phyloP scores from a whole-genome alignment of 805 yeast species.

The Lachancea meyersii region DNA sequence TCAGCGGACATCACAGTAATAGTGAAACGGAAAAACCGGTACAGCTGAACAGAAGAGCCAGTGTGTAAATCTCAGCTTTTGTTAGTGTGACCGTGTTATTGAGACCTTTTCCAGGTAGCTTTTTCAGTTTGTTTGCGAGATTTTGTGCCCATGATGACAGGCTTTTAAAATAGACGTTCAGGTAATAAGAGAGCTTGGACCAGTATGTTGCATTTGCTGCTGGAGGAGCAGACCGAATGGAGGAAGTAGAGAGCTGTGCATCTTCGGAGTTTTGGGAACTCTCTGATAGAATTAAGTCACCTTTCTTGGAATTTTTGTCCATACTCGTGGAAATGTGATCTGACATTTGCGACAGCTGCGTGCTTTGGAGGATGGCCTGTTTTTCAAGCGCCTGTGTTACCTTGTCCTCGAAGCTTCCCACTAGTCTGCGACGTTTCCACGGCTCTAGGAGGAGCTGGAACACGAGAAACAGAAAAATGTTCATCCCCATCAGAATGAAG shows the following conservation, averaged over 20 bases:
- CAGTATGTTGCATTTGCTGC: not conserved
- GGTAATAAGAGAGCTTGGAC: not conserved
- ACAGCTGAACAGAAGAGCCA: constrained; percentile 2
- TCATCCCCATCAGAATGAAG: constrained; percentile 79
- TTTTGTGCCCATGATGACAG: constrained; percentile 2
- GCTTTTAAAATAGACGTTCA: not conserved
- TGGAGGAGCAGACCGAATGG: not conserved
- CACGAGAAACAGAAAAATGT: constrained; percentile 65
- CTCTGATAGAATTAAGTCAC: not conserved
- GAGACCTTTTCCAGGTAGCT: not conserved
- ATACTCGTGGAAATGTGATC: constrained; percentile 6
- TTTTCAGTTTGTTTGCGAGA: not conserved
- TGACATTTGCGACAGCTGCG: constrained; percentile 22
- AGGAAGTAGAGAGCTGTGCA: not conserved
- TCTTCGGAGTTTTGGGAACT: not conserved
- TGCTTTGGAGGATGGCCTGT: constrained; percentile 26
- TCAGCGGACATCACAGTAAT: not conserved
- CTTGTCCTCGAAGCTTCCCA: constrained; percentile 75
- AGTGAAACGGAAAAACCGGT: constrained; percentile 4
- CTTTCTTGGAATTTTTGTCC: not conserved
- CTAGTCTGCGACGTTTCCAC: constrained; percentile 79
- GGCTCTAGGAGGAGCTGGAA: constrained; percentile 92
- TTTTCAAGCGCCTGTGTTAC: constrained; percentile 51
- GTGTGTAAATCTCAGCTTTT: constrained; percentile 14
- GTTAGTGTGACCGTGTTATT: constrained; percentile 12